These are phyloP conservation scores for Fagopyrum tataricum DNA, from an alignment of 148 eudicot genomes.

Conservation along the genomic window DNA sequence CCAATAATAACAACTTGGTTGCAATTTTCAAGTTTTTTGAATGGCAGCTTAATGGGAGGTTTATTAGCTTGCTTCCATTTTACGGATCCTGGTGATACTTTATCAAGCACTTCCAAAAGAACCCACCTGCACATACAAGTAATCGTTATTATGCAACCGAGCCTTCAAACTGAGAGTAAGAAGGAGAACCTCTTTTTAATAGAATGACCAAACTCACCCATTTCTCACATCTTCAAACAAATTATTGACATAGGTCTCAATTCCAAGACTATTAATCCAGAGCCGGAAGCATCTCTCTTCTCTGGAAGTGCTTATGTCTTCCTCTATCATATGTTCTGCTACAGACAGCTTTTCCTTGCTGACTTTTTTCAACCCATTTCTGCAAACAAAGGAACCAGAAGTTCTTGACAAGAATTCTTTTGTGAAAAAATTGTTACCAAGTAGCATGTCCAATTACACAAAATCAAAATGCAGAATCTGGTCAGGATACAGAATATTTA, in stretches of 20 bases:
- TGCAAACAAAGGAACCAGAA: constrained; percentile 24
- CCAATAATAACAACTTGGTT: constrained; percentile 74
- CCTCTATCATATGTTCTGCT: constrained; percentile 61
- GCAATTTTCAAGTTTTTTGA: constrained; percentile 79
- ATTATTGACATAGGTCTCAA: constrained; percentile 66
- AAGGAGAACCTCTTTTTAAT: neutral
- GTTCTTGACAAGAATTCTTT: neutral
- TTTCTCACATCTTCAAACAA: constrained; percentile 73
- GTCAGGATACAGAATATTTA: neutral
- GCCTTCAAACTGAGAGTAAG: neutral
- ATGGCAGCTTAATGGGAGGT: constrained; percentile 84
- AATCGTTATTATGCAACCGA: neutral
- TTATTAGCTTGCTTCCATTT: constrained; percentile 68
- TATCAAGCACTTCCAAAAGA: constrained; percentile 68
- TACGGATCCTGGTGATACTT: constrained; percentile 66
- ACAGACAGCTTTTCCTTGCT: constrained; percentile 50
- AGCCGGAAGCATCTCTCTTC: constrained; percentile 88
- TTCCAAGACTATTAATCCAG: constrained; percentile 91
- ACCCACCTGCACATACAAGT: constrained; percentile 49
- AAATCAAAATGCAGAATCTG: neutral
- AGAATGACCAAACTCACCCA: constrained; percentile 43
- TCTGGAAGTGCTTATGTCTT: constrained; percentile 69
- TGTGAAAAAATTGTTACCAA: neutral
- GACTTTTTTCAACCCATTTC: constrained; percentile 58
- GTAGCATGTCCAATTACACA: neutral